phyloP scores from a whole-genome alignment of 2,329 filamentous ascomycete genomes.

The Diplodia intermedia region DNA sequence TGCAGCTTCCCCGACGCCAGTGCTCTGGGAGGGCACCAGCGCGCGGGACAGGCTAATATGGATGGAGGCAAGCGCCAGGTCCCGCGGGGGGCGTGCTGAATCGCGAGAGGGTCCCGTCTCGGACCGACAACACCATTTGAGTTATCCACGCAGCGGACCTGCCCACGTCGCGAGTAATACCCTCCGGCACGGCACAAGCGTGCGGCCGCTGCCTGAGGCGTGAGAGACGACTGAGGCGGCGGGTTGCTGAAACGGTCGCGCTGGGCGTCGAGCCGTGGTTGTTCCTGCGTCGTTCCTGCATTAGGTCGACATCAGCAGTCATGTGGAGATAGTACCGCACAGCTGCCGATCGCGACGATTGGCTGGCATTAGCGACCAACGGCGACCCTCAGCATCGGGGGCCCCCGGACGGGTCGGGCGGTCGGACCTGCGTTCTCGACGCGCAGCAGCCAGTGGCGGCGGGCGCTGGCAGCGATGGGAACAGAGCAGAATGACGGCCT shows the following conservation, averaged over 20 bases:
- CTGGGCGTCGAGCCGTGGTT: constrained; percentile 20
- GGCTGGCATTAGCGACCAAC: constrained; percentile 27
- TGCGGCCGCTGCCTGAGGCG: constrained; percentile 15
- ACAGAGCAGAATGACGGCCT: constrained; percentile 36
- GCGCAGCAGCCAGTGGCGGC: constrained; percentile 17
- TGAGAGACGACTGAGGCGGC: constrained; percentile 1
- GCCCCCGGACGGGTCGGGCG: constrained; percentile 25
- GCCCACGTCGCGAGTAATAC: constrained; percentile 15
- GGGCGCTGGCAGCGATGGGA: constrained; percentile 11
- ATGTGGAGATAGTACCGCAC: constrained; percentile 24
- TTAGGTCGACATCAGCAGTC: constrained; percentile 39
- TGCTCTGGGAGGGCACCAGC: constrained; percentile 36
- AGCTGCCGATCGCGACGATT: constrained; percentile 31
- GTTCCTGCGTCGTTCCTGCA: constrained; percentile 53
- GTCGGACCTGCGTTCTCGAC: constrained; percentile 31
- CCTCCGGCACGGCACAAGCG: constrained; percentile 13
- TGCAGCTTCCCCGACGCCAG: constrained; percentile 47
- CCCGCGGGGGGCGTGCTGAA: constrained; percentile 34
- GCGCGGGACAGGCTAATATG: constrained; percentile 24
- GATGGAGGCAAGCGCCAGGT: constrained; percentile 33
- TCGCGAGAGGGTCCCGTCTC: constrained; percentile 35
- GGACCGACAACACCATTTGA: constrained; percentile 30
- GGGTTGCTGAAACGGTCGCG: constrained; percentile 30
- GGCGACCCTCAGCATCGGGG: constrained; percentile 23
- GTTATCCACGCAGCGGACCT: constrained; percentile 27